A percentile compares a stretch with the other conserved stretches of the same genome.
phyloP scores from a whole-genome alignment of 2,329 filamentous ascomycete genomes.

The Fusarium solani-melongenae region DNA sequence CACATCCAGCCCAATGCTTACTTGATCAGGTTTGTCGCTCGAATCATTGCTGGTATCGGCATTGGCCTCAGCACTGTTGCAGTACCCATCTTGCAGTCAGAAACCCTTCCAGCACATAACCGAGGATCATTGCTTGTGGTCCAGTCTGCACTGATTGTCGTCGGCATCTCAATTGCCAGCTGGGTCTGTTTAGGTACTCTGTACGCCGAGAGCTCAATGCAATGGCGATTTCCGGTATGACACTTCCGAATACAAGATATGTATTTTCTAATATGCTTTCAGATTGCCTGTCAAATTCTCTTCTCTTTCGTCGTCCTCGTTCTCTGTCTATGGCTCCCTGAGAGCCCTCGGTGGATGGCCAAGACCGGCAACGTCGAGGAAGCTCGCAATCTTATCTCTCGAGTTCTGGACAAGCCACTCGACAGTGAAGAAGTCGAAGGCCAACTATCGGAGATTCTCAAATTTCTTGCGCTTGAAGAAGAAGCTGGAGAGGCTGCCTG shows the following conservation, averaged over 20 bases:
- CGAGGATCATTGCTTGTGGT: slow-evolving; percentile 1
- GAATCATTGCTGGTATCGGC: slow-evolving; percentile 11
- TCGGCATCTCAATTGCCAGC: slow-evolving; percentile 2
- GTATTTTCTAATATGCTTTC: neutral
- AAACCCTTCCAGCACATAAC: slow-evolving; percentile 14
- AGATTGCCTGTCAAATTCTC: neutral
- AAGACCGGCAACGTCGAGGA: slow-evolving; percentile 2
- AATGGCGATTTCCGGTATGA: slow-evolving; percentile 10
- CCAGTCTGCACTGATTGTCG: neutral
- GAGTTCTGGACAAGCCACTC: neutral
- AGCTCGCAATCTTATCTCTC: neutral
- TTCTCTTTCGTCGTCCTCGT: neutral
- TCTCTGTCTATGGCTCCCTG: neutral
- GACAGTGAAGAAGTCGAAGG: neutral
- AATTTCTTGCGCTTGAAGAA: slow-evolving; percentile 1
- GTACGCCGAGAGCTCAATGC: slow-evolving; percentile 14
- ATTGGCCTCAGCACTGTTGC: slow-evolving; percentile 14
- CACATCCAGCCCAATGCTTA: neutral
- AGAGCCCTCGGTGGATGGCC: slow-evolving; percentile 9
- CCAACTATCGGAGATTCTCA: slow-evolving; percentile 4
- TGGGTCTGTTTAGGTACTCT: slow-evolving; percentile 12
- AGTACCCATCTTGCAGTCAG: slow-evolving; percentile 12
- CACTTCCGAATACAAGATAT: too few relatives aligned
- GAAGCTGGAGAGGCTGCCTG: slow-evolving; percentile 2
- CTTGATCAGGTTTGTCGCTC: neutral